phyloP scores from a whole-genome alignment of 306 rosid genomes.

The Dicorynia guianensis region DNA sequence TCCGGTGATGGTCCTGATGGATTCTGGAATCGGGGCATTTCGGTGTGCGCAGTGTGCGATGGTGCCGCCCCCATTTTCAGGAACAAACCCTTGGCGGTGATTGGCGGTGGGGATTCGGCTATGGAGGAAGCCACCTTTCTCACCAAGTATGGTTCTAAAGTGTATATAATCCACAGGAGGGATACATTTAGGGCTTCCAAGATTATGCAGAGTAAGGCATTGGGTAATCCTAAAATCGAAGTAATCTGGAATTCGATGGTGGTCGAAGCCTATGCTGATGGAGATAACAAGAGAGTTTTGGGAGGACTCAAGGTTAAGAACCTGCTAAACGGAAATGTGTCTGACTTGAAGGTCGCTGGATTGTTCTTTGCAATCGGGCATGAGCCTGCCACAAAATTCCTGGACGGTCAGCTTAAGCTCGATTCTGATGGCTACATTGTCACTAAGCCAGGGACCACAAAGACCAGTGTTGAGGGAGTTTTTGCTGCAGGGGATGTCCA shows the following conservation, averaged over 20 bases:
- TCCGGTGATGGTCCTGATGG: constrained; percentile 70
- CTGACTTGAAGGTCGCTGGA: constrained; percentile 76
- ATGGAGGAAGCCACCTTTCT: constrained; percentile 90
- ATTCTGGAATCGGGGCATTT: constrained; percentile 84
- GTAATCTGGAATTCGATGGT: constrained; percentile 81
- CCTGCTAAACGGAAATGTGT: constrained; percentile 54
- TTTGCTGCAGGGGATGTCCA: constrained; percentile 96
- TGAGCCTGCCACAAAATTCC: constrained; percentile 83
- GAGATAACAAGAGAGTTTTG: constrained; percentile 45
- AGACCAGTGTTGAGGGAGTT: constrained; percentile 74
- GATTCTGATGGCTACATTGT: constrained; percentile 75
- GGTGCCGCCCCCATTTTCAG: constrained; percentile 88
- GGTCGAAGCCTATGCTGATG: constrained; percentile 65
- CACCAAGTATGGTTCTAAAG: constrained; percentile 80
- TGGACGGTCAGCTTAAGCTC: constrained; percentile 72
- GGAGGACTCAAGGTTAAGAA: constrained; percentile 81
- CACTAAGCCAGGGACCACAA: constrained; percentile 70
- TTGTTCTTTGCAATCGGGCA: constrained; percentile 91
- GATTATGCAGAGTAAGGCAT: constrained; percentile 77
- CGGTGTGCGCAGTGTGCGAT: constrained; percentile 87
- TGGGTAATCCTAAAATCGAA: constrained; percentile 66
- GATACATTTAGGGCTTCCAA: constrained; percentile 82
- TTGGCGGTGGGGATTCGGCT: constrained; percentile 91
- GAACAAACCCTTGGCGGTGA: constrained; percentile 72
- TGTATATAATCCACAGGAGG: constrained; percentile 75